phyloP scores from a whole-genome alignment of 129 eudicot species.

The Helianthus tuberosus region DNA sequence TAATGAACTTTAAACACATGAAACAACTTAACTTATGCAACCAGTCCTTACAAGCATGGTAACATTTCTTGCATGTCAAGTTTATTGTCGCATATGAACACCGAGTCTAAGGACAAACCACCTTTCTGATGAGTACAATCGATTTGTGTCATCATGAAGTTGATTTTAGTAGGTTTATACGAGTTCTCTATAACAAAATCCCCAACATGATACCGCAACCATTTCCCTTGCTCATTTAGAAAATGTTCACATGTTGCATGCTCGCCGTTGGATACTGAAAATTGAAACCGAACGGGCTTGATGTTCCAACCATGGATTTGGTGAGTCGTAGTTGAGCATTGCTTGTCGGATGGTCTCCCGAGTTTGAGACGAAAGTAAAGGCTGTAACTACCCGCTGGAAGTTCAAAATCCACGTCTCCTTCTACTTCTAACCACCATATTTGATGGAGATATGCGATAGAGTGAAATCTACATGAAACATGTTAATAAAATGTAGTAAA shows the following conservation, averaged over 20 bases:
- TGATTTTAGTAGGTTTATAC: conserved; percentile 41
- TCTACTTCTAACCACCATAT: conserved; percentile 93
- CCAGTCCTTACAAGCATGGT: too few species aligned
- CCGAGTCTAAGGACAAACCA: conserved; percentile 79
- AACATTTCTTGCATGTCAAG: not conserved
- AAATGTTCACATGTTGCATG: conserved; percentile 34
- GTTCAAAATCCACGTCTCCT: conserved; percentile 76
- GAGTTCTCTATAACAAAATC: conserved; percentile 58
- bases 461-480: conserved; percentile 48
- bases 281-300: conserved; percentile 64
- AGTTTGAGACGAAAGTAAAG: conserved; percentile 71
- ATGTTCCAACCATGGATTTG: conserved; percentile 77
- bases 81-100: conserved; percentile 43
- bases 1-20: too few species aligned
- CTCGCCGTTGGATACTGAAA: conserved; percentile 51
- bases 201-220: conserved; percentile 70
- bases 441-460: conserved; percentile 84
- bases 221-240: conserved; percentile 47
- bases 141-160: conserved; percentile 77
- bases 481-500: not conserved
- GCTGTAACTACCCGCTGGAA: conserved; percentile 68
- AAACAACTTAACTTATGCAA: too few species aligned
- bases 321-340: conserved; percentile 19
- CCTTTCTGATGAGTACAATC: conserved; percentile 89
- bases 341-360: conserved; percentile 42